Evolutionary conservation across 2,329 filamentous ascomycete genomes (phyloP).

Genomic region (Penicillium sp.): DNA sequence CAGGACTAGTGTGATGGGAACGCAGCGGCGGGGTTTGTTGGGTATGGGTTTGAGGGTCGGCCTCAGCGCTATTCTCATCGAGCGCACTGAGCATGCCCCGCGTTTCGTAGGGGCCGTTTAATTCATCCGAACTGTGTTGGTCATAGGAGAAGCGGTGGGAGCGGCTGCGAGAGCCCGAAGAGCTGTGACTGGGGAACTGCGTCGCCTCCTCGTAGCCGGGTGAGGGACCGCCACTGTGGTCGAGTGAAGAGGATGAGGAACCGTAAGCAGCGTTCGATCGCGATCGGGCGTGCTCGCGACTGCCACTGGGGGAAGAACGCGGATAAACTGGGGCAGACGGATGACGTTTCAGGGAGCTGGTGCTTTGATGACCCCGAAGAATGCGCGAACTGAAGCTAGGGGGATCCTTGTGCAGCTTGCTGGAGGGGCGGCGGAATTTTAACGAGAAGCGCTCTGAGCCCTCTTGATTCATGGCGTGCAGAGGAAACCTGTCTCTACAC

Average conservation of each 20-base stretch:
- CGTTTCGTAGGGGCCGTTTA: conserved; percentile 46
- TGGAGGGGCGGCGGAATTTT: conserved; percentile 42
- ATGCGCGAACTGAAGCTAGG: conserved; percentile 42
- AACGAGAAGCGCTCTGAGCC: conserved; percentile 38
- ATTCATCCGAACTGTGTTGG: conserved; percentile 45
- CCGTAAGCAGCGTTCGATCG: conserved; percentile 46
- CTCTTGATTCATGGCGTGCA: conserved; percentile 38
- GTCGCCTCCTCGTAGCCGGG: conserved; percentile 36
- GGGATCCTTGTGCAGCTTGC: conserved; percentile 47
- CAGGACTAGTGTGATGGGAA: conserved; percentile 54
- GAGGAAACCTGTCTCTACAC: conserved; percentile 19
- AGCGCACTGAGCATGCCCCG: conserved; percentile 46
- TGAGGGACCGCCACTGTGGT: conserved; percentile 42
- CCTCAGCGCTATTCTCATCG: conserved; percentile 40
- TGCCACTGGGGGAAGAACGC: conserved; percentile 40
- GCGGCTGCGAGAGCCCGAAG: conserved; percentile 33
- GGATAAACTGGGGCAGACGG: conserved; percentile 48
- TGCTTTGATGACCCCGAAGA: conserved; percentile 45
- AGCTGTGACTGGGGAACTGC: conserved; percentile 27
- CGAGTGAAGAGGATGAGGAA: conserved; percentile 49
- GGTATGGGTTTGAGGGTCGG: conserved; percentile 30
- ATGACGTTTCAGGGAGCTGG: conserved; percentile 46
- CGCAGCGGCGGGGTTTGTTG: conserved; percentile 45
- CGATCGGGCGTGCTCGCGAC: conserved; percentile 45
- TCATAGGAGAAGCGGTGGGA: conserved; percentile 37